Evolutionary conservation across 2,329 filamentous ascomycete species (phyloP).

Genomic region (Didymella arachidicola): DNA sequence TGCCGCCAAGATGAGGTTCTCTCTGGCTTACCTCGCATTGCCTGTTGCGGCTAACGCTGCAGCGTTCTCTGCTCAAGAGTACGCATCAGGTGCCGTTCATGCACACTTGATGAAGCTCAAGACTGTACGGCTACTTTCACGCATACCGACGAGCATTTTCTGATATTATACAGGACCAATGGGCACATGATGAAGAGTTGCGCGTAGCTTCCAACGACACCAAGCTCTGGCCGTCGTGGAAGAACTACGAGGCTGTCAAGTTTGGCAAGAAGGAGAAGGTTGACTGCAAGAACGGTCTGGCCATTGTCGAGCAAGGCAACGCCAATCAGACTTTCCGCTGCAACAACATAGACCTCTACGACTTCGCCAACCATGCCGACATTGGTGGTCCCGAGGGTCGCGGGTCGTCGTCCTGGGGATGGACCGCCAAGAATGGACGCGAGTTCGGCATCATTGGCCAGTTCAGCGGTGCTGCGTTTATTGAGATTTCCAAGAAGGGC

Average conservation of each 20-base stretch:
- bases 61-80: conserved; percentile 33
- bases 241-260: conserved; percentile 23
- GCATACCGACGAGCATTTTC: neutral
- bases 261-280: conserved; percentile 31
- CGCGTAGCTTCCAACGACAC: conserved; percentile 17
- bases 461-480: conserved; percentile 62
- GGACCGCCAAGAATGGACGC: conserved; percentile 60
- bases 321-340: conserved; percentile 38
- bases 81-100: conserved; percentile 35
- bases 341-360: conserved; percentile 60
- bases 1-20: conserved; percentile 38
- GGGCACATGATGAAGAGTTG: conserved; percentile 30
- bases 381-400: conserved; percentile 57
- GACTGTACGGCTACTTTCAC: conserved; percentile 21
- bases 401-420: conserved; percentile 60
- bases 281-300: conserved; percentile 34
- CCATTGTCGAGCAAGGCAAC: conserved; percentile 33
- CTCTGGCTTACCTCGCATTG: conserved; percentile 31
- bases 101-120: conserved; percentile 39
- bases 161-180: conserved; percentile 27
- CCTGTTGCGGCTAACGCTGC: conserved; percentile 35
- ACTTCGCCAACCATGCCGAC: conserved; percentile 63
- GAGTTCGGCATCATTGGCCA: conserved; percentile 64
- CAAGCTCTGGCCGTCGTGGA: conserved; percentile 32
- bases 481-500: conserved; percentile 59